A percentile compares a stretch with the other conserved stretches of the same genome.
These are phyloP conservation scores for Pseudogymnoascus pannorum DNA, from an alignment of 2,329 filamentous ascomycete species.

Conservation along the genomic window DNA sequence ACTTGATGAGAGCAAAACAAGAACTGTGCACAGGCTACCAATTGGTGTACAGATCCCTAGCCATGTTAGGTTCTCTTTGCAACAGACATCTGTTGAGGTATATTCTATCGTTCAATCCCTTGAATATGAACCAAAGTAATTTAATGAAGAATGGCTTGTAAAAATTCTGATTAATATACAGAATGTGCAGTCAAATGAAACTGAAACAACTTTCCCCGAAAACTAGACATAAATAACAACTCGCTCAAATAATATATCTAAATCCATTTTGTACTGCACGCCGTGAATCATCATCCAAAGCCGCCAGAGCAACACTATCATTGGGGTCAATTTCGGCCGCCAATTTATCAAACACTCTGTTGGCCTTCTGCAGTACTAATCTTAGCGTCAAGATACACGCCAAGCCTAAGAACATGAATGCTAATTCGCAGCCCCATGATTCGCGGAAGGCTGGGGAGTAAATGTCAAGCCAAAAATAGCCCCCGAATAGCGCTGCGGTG, in stretches of 20 bases:
- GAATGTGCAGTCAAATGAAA: too few relatives aligned
- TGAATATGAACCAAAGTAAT: too few relatives aligned
- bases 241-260: constrained; percentile 10
- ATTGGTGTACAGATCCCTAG: neutral
- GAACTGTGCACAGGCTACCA: neutral
- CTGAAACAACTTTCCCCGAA: too few relatives aligned
- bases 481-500: constrained; percentile 14
- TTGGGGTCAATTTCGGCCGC: neutral
- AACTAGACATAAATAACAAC: neutral
- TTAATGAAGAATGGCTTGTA: too few relatives aligned
- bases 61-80: neutral
- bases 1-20: neutral
- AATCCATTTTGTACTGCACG: constrained; percentile 8
- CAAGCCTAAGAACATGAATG: constrained; percentile 8
- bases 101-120: too few relatives aligned
- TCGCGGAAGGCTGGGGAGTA: constrained; percentile 12
- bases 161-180: too few relatives aligned
- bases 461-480: constrained; percentile 17
- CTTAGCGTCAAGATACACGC: neutral
- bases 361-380: neutral
- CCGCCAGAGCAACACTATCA: neutral
- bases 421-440: constrained; percentile 10
- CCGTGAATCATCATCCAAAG: constrained; percentile 7
- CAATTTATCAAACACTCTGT: neutral
- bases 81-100: too few relatives aligned